phyloP scores from a whole-genome alignment of 768 basidiomycete species.

The Lentinula lateritia region DNA sequence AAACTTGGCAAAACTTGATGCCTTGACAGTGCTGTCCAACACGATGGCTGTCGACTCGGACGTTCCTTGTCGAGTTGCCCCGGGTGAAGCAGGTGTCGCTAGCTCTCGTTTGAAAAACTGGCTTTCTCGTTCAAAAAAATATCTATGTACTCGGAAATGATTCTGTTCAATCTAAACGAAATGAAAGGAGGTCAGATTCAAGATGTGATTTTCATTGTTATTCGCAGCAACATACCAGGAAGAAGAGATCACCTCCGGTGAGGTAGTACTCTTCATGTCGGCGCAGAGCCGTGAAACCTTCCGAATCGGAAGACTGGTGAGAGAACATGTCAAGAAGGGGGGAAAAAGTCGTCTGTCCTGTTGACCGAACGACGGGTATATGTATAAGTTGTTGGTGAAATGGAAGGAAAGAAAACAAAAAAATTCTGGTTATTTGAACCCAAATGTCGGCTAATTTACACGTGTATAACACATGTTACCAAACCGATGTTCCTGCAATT shows the following conservation, averaged over 20 bases:
- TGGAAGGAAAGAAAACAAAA: not conserved
- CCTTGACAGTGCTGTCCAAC: slow-evolving; percentile 29
- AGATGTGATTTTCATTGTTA: slow-evolving; percentile 18
- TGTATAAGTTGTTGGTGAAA: not conserved
- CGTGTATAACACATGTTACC: slow-evolving; percentile 9
- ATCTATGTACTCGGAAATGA: slow-evolving; percentile 48
- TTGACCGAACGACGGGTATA: slow-evolving; percentile 4
- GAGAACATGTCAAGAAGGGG: slow-evolving; percentile 1
- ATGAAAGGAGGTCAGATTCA: slow-evolving; percentile 25
- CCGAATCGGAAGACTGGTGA: slow-evolving; percentile 3
- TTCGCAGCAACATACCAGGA: slow-evolving; percentile 36
- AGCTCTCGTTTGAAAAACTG: slow-evolving; percentile 34
- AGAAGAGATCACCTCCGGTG: slow-evolving; percentile 44
- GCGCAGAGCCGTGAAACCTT: slow-evolving; percentile 18
- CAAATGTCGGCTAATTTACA: slow-evolving; percentile 5
- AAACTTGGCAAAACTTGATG: slow-evolving; percentile 37
- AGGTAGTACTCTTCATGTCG: slow-evolving; percentile 40
- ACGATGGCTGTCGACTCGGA: slow-evolving; percentile 39
- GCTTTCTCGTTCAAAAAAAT: slow-evolving; percentile 51
- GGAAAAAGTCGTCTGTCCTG: slow-evolving; percentile 1
- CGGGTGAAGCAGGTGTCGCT: slow-evolving; percentile 24
- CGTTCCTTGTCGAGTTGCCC: slow-evolving; percentile 26
- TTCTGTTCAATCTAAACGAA: slow-evolving; percentile 42
- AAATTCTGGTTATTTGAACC: not conserved
- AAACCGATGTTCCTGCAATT: not conserved